Percentiles rank a stretch among this genome's conserved stretches.
phyloP scores from a whole-genome alignment of 2,329 filamentous ascomycete genomes.

The Chaetomiaceae sp. region DNA sequence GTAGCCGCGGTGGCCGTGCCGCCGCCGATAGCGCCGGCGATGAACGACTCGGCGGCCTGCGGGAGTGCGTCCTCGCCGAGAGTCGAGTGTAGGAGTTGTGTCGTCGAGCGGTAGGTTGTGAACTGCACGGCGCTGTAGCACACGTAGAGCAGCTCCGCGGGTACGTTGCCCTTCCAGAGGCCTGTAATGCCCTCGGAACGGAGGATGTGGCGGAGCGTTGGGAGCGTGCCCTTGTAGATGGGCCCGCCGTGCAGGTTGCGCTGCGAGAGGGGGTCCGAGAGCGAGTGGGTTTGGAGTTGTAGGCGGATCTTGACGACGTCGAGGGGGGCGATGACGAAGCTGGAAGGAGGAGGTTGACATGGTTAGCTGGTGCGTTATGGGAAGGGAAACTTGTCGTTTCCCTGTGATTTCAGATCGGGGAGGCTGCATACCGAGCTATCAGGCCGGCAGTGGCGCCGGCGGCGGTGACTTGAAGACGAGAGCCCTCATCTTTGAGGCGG shows the following conservation, averaged over 20 bases:
- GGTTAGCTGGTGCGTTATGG: neutral
- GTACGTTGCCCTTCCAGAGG: conserved; percentile 97
- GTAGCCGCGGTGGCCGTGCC: conserved; percentile 76
- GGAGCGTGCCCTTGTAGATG: conserved; percentile 69
- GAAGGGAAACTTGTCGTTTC: neutral
- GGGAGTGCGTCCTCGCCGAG: conserved; percentile 46
- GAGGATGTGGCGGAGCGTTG: conserved; percentile 72
- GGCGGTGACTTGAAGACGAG: conserved; percentile 50
- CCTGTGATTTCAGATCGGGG: neutral
- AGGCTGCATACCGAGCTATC: conserved; percentile 68
- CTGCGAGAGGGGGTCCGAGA: conserved; percentile 65
- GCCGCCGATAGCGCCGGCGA: conserved; percentile 78
- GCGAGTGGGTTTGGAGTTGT: conserved; percentile 84
- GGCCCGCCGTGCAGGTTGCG: conserved; percentile 42
- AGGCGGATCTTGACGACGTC: conserved; percentile 98
- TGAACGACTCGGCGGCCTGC: conserved; percentile 68
- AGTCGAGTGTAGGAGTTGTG: conserved; percentile 57
- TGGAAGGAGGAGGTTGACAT: conserved; percentile 32
- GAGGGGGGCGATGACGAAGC: conserved; percentile 89
- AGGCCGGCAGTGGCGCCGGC: conserved; percentile 68
- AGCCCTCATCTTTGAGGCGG: conserved; percentile 59
- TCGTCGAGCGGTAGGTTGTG: conserved; percentile 73
- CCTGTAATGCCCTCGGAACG: conserved; percentile 75
- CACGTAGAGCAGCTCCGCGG: conserved; percentile 90
- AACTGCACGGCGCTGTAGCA: conserved; percentile 89